Percentiles rank a stretch among this genome's conserved stretches.
Conservation (phyloP, 768 basidiomycete species). For the Termitomyces sp. region DNA sequence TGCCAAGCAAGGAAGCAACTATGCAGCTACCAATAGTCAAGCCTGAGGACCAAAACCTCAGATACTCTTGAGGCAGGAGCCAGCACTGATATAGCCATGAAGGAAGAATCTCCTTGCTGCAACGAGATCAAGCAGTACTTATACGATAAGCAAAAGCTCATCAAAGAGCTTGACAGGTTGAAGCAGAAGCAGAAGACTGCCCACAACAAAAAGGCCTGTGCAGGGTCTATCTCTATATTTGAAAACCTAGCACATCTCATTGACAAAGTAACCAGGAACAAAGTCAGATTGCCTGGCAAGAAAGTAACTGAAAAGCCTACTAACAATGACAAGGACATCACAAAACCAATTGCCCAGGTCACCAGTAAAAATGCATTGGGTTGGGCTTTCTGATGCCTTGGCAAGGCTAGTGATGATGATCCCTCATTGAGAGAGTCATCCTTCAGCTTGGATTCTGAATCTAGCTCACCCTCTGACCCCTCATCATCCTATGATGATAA, state of each 20-base stretch:
- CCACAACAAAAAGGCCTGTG: not conserved
- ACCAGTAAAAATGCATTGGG: not conserved
- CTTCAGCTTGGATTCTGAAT: too few species aligned
- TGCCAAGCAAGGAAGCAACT: too few species aligned
- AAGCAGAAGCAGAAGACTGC: not conserved
- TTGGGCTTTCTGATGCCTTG: not conserved
- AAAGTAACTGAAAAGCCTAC: too few species aligned
- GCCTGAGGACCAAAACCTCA: too few species aligned
- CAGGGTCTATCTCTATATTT: not conserved
- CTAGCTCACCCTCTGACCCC: too few species aligned
- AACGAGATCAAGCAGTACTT: not conserved
- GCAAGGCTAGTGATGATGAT: not conserved
- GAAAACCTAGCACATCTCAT: not conserved
- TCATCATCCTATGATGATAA: too few species aligned
- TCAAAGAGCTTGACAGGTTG: not conserved
- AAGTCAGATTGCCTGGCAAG: not conserved
- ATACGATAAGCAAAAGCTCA: not conserved
- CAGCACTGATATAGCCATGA: accelerated
- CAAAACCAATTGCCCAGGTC: not conserved
- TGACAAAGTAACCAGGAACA: not conserved
- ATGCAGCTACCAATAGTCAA: too few species aligned
- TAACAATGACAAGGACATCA: too few species aligned
- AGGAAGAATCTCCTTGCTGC: too few species aligned
- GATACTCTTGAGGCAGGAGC: too few species aligned
- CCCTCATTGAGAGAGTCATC: too few species aligned